phyloP scores from a whole-genome alignment of 202 grass and related monocot genomes.

The Hordeum pubiflorum region DNA sequence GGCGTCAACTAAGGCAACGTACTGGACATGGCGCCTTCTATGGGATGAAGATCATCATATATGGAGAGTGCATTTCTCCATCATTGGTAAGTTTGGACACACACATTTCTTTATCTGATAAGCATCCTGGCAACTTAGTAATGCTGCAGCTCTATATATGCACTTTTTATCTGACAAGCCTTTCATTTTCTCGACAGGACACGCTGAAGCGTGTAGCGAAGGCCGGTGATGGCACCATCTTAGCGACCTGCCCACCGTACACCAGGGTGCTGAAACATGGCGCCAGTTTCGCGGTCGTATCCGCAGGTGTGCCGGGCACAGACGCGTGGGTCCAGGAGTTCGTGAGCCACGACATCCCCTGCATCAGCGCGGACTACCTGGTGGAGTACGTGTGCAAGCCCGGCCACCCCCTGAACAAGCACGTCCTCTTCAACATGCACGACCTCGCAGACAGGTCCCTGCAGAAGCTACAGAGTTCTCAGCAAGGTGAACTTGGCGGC shows the following conservation, averaged over 20 bases:
- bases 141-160: background rate
- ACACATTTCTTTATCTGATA: background rate
- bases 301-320: constrained; percentile 31
- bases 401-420: constrained; percentile 56
- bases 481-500: background rate
- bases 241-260: constrained; percentile 87
- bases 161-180: too few species aligned
- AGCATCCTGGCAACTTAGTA: background rate
- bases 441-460: constrained; percentile 61
- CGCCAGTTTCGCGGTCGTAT: constrained; percentile 59
- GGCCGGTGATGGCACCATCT: constrained; percentile 68
- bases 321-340: constrained; percentile 76
- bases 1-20: constrained; percentile 56
- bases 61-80: constrained; percentile 89
- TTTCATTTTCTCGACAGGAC: constrained; percentile 40
- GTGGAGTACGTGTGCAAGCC: constrained; percentile 92
- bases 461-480: constrained; percentile 32
- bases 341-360: constrained; percentile 53
- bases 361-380: constrained; percentile 73
- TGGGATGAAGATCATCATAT: constrained; percentile 69
- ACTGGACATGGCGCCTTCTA: constrained; percentile 78
- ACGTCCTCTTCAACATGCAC: constrained; percentile 70
- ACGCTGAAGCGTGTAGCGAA: constrained; percentile 73
- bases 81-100: constrained; percentile 34
- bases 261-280: constrained; percentile 44